Percentiles rank a stretch among this genome's conserved stretches.
Evolutionary conservation across 2,329 filamentous ascomycete species (phyloP).

Genomic region (Phaeoacremonium minimum): DNA sequence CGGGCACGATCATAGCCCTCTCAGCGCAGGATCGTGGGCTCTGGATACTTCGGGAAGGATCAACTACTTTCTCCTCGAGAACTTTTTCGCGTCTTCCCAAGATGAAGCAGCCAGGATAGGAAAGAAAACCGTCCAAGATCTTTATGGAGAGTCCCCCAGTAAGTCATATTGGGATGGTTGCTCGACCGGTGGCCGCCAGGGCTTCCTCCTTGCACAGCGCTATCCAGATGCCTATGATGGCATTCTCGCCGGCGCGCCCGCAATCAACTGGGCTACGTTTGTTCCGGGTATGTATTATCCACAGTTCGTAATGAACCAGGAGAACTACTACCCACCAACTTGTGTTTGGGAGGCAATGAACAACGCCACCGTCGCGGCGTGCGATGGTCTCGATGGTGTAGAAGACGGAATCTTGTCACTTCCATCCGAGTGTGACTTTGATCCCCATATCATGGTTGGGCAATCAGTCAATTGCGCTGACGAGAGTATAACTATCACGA

Average conservation of each 20-base stretch:
- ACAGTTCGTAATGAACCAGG: conserved; percentile 24
- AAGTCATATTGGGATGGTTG: conserved; percentile 44
- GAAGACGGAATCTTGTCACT: conserved; percentile 32
- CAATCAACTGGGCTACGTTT: conserved; percentile 23
- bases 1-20: conserved; percentile 2
- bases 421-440: conserved; percentile 23
- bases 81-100: not conserved
- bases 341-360: conserved; percentile 31
- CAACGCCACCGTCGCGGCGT: conserved; percentile 31
- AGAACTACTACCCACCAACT: conserved; percentile 31
- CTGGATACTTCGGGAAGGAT: not conserved
- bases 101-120: not conserved
- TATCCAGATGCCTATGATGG: conserved; percentile 45
- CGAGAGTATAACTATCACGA: conserved; percentile 3
- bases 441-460: conserved; percentile 19
- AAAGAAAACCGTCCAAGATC: not conserved
- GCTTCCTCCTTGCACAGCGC: conserved; percentile 36
- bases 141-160: conserved; percentile 26
- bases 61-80: not conserved
- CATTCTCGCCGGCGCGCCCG: conserved; percentile 33
- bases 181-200: conserved; percentile 45
- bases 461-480: conserved; percentile 13
- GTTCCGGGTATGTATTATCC: conserved; percentile 14
- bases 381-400: conserved; percentile 43
- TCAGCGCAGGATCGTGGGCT: not conserved